These are phyloP conservation scores for Phytopythium boreale DNA, from an alignment of 352 stramenopile genomes.

Conservation along the genomic window DNA sequence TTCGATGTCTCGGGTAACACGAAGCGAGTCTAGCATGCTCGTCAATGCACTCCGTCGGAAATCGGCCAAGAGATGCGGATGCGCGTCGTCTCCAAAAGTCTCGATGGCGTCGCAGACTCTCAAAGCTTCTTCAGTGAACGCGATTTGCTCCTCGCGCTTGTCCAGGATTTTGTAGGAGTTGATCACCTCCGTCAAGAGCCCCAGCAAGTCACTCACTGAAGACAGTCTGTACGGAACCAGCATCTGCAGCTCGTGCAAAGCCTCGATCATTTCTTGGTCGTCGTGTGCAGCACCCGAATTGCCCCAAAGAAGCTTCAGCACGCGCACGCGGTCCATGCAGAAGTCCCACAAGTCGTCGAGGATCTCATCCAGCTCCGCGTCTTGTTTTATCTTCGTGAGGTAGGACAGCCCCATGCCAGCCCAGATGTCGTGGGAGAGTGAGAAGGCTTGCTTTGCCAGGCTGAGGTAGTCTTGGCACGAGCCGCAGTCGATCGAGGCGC, in stretches of 20 bases:
- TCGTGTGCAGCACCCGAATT: slow-evolving; percentile 9
- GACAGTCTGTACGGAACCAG: slow-evolving; percentile 56
- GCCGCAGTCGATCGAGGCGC: slow-evolving; percentile 37
- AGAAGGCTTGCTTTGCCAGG: slow-evolving; percentile 52
- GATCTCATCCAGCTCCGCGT: slow-evolving; percentile 66
- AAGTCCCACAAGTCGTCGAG: slow-evolving; percentile 82
- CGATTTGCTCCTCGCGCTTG: slow-evolving; percentile 33
- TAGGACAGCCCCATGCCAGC: slow-evolving; percentile 56
- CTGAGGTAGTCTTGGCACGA: slow-evolving; percentile 56
- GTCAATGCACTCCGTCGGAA: slow-evolving; percentile 48
- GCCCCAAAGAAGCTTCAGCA: slow-evolving; percentile 32
- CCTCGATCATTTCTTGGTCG: slow-evolving; percentile 37
- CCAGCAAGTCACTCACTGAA: slow-evolving; percentile 37
- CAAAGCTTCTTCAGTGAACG: slow-evolving; percentile 60
- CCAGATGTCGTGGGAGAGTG: slow-evolving; percentile 49
- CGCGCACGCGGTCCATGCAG: slow-evolving; percentile 56
- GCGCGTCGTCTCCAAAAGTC: slow-evolving; percentile 21
- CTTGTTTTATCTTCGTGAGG: slow-evolving; percentile 62
- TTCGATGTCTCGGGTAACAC: slow-evolving; percentile 41
- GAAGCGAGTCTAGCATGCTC: slow-evolving; percentile 50
- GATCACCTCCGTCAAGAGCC: slow-evolving; percentile 46
- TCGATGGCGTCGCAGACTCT: slow-evolving; percentile 53
- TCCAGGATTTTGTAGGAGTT: slow-evolving; percentile 38
- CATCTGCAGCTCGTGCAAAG: slow-evolving; percentile 72
- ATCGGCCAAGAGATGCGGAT: slow-evolving; percentile 14